phyloP scores from a whole-genome alignment of 176 grass and related monocot genomes.

The Oryza brachyantha region DNA sequence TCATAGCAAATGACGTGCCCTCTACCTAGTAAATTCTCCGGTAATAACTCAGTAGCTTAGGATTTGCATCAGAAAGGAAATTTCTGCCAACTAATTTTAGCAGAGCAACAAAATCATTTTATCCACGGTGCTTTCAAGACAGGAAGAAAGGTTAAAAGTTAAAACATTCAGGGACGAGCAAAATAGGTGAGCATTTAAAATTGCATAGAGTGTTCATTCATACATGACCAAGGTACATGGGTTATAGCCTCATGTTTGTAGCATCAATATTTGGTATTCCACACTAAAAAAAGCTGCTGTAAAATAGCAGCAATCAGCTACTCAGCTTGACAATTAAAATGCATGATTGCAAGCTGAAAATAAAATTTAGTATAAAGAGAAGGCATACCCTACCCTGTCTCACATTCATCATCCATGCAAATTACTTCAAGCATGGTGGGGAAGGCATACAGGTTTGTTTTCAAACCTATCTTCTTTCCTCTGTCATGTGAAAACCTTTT shows the following conservation, averaged over 20 bases:
- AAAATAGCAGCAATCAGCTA: background rate
- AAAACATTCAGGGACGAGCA: background rate
- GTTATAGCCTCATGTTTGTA: too few relatives aligned
- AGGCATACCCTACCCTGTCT: slow-evolving; percentile 16
- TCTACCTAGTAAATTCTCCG: background rate
- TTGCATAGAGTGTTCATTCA: background rate
- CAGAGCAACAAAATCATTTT: background rate
- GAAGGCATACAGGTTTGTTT: background rate
- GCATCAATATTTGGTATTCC: background rate
- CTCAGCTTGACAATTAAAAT: background rate
- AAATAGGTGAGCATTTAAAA: background rate
- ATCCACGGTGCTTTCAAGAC: background rate
- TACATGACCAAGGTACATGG: background rate
- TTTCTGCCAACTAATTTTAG: background rate
- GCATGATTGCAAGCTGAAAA: background rate
- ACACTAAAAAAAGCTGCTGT: slow-evolving; percentile 8
- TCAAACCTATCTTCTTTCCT: background rate
- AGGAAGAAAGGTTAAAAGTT: background rate
- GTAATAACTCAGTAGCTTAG: background rate
- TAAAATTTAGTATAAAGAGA: background rate
- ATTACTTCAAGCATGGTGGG: background rate
- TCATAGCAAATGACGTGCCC: too few relatives aligned
- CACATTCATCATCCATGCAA: slow-evolving; percentile 10
- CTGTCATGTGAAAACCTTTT: slow-evolving; percentile 1
- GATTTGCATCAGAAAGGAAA: background rate